phyloP scores from a whole-genome alignment of 2,329 filamentous ascomycete species.

The Alternaria metachromatica region DNA sequence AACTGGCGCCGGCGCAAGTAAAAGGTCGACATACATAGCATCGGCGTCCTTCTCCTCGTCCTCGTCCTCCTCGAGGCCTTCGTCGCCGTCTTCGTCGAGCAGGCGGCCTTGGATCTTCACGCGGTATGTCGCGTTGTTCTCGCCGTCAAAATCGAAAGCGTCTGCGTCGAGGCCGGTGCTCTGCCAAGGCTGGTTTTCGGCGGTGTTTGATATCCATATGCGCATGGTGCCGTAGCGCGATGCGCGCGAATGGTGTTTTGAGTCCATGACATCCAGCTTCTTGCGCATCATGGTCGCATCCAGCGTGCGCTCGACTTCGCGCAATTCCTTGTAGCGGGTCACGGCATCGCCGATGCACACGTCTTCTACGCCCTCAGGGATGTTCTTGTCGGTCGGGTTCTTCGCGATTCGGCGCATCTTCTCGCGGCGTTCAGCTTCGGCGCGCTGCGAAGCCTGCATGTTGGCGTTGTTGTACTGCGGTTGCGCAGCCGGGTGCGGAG shows the following conservation, averaged over 20 bases:
- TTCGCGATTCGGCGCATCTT: constrained; percentile 79
- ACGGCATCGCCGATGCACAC: constrained; percentile 82
- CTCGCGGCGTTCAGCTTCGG: constrained; percentile 63
- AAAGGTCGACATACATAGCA: constrained; percentile 53
- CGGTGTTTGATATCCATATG: constrained; percentile 94
- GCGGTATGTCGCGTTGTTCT: constrained; percentile 78
- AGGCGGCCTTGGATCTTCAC: constrained; percentile 92
- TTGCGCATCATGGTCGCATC: constrained; percentile 96
- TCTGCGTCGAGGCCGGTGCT: constrained; percentile 70
- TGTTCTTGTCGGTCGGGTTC: constrained; percentile 93
- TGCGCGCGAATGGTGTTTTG: constrained; percentile 73
- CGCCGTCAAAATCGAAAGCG: constrained; percentile 81
- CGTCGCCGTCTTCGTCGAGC: constrained; percentile 61
- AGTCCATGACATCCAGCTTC: constrained; percentile 86
- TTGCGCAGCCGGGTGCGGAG: constrained; percentile 59
- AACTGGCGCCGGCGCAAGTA: not conserved
- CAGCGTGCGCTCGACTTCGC: constrained; percentile 84
- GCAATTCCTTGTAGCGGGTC: constrained; percentile 79
- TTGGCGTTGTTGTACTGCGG: constrained; percentile 50
- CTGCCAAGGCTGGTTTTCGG: constrained; percentile 95
- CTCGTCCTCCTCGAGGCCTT: constrained; percentile 41
- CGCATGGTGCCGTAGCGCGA: constrained; percentile 86
- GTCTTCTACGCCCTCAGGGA: constrained; percentile 85
- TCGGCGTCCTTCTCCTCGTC: constrained; percentile 53
- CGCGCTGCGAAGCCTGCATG: constrained; percentile 54